Base-by-base conservation (phyloP, 176 grass and related monocot genomes). In the Phoenix roebelenii region DNA sequence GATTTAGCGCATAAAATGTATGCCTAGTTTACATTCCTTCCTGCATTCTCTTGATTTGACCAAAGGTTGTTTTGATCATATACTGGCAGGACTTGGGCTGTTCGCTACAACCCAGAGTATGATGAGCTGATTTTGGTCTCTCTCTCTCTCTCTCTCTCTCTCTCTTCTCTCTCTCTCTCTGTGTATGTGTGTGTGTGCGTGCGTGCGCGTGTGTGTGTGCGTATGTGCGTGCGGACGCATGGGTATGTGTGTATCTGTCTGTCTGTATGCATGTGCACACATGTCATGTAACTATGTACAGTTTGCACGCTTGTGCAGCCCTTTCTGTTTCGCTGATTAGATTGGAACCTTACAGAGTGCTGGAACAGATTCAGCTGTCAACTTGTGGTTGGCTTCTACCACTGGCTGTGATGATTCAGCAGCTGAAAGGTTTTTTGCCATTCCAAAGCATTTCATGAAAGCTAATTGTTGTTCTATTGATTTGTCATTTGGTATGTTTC, bases 341-440 rank as follows among this genome's bases (percentile, higher is more conserved):
- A 68, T 54, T 60, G 23, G 50, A 72, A 69, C n/a, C 68, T 74
- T 64, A 20, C 74, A 98, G 93, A 98, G 93, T 92, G 81, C 83
- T 63, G 93, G 93, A 72, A 98, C 93, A 52, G 93, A 98, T 85
- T 98, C 93, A 70, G 82, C 93, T 64, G 81, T 98, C 57, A 92
- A 98, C 82, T 85, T 98, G 64, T 98, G 93, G 87, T 72, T 83
- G 69, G 87, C 82, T 78, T 58, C 70, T 76, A 71, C 76, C 76
- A 51, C 71, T 60, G 79, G 39, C 52, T 16, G 7, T 55, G 73
- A 89, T 23, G 66, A 92, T 77, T 79, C 66, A 64, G 54, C 70
- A 65, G 39, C 75, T 63, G 87, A 91, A 64, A 98, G 93, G 93
- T 98, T 49, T 71, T 18, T 76, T 2, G 17, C 3, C 48, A 55